Evolutionary conservation across 257 asterid species (phyloP).

Genomic region (Euphrasia confusa): DNA sequence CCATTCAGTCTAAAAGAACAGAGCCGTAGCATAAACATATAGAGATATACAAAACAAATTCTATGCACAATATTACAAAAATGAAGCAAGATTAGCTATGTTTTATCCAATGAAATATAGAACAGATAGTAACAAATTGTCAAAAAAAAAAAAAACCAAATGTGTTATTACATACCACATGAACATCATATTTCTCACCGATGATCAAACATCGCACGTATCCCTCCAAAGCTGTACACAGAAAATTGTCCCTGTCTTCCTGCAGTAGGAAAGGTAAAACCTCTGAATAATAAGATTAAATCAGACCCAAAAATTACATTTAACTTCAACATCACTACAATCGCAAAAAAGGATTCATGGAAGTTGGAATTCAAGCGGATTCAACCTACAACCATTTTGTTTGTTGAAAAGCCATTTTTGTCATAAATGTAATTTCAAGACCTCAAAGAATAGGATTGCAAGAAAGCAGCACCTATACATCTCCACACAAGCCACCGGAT

Average conservation of each 20-base stretch:
- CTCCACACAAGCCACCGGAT: conserved; percentile 11
- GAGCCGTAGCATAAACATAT: conserved; percentile 1
- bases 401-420: neutral
- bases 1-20: too few relatives aligned
- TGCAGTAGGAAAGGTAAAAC: conserved; percentile 34
- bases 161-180: conserved; percentile 60
- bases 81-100: neutral
- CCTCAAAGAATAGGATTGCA: conserved; percentile 11
- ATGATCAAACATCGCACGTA: conserved; percentile 80
- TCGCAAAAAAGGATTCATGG: neutral
- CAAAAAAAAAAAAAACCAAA: neutral
- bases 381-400: too few relatives aligned
- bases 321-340: too few relatives aligned
- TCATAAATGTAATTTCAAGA: conserved; percentile 11
- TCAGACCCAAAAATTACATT: conserved; percentile 2
- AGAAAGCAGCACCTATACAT: conserved; percentile 16
- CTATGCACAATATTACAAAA: neutral
- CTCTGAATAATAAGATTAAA: conserved; percentile 18
- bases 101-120: neutral
- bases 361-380: neutral
- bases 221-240: conserved; percentile 75
- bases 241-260: conserved; percentile 92
- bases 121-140: neutral
- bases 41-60: conserved; percentile 6
- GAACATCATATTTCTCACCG: conserved; percentile 91